Percentiles rank a stretch among this genome's conserved stretches.
These are phyloP conservation scores for Talaromyces sp. DNA, from an alignment of 2,329 filamentous ascomycete species.

Conservation along the genomic window DNA sequence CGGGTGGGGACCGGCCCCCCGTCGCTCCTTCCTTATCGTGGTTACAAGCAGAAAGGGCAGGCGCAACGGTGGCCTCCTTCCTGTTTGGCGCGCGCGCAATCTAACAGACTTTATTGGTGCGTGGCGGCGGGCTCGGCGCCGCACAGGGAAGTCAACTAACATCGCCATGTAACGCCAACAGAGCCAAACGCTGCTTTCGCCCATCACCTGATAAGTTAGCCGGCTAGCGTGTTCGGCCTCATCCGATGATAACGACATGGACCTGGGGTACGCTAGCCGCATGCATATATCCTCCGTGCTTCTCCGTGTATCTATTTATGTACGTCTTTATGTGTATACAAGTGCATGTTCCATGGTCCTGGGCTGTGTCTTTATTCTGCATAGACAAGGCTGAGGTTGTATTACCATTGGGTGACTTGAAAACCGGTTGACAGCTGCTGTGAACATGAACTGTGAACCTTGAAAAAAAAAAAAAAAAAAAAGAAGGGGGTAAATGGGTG, in stretches of 20 bases:
- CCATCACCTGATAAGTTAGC: not conserved
- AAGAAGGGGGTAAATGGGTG: too few species aligned
- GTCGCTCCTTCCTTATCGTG: not conserved
- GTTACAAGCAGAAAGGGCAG: not conserved
- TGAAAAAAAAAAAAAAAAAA: too few species aligned
- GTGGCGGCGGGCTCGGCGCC: too few species aligned
- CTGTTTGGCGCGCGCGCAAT: not conserved
- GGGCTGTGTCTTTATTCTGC: not conserved
- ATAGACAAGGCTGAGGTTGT: not conserved
- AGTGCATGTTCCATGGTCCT: not conserved
- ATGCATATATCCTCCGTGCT: too few species aligned
- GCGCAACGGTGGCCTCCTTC: not conserved
- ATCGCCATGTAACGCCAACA: not conserved
- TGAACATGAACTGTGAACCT: not conserved
- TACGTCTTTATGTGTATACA: not conserved
- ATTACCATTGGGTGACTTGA: not conserved
- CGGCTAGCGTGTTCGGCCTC: not conserved
- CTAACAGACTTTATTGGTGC: not conserved
- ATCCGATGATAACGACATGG: not conserved
- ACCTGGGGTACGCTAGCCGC: not conserved
- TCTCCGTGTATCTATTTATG: not conserved
- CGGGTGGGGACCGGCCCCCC: not conserved
- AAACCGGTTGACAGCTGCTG: not conserved
- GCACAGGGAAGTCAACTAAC: too few species aligned
- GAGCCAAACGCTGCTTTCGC: not conserved